Base-by-base conservation (phyloP, 768 basidiomycete genomes). In the Neoboletus brunneissimus region DNA sequence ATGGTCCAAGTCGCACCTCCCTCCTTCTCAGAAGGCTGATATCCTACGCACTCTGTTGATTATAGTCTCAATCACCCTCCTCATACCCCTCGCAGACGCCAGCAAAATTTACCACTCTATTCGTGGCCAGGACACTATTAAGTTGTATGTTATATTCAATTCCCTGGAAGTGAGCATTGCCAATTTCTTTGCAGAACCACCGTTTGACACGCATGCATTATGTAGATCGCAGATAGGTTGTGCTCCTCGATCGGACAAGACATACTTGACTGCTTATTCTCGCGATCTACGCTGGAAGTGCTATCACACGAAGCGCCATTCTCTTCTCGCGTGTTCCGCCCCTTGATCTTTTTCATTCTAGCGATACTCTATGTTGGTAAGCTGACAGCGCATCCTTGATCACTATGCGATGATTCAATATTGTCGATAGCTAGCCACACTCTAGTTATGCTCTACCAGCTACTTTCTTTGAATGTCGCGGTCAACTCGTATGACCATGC, bases 91-190 rank as follows among this genome's bases (percentile, higher is more conserved):
- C 40, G 94, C 95, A 8, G 96, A 99, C 67, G 90, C 94, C 11
- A 96, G 94, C 73, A 94, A 95, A 76, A 96, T 99, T 62, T 99
- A 99, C 65, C 97, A 99, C 66, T 89, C 88, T 16, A 98, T 99
- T 53, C 86, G 97, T 22, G 96, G 95, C 0, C 97, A 98, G 72
- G 97, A 99, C 64, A 97, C 94, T 3, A 96, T 99, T 76, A 99
- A 98, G 75, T 74, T 99, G 48, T 98, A 98, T 75, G 97, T 99
- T 57, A 96, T 99, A 49, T 99, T 98, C 75, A 98, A 98, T 71
- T 95, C 94, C 12, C 80, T 99, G 8, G 97, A 99, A 82, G 96
- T 96, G 72, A 55, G 85, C 69, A 51, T 27, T 22, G n/a, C 61
- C 45, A 12, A 5, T 41, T 38, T 41, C 15, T 23, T n/a, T 4